Evolutionary conservation across 352 stramenopile species (phyloP).

Genomic region (Globisporangium perplexum): DNA sequence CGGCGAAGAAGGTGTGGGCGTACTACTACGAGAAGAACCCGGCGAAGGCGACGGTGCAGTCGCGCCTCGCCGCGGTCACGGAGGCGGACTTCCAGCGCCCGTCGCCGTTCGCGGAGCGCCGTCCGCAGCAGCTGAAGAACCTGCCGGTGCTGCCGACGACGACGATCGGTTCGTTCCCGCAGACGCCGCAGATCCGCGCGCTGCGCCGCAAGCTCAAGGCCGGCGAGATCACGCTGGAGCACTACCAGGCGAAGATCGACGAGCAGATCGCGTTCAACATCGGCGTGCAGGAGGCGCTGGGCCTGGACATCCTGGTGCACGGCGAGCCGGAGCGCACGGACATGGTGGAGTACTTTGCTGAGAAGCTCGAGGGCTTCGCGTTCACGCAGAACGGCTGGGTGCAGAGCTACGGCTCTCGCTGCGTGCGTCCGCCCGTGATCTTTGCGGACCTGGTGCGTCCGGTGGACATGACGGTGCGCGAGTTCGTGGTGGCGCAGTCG

Average conservation of each 20-base stretch:
- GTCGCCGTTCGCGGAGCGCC: slow-evolving; percentile 74
- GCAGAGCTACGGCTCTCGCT: slow-evolving; percentile 91
- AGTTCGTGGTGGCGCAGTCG: slow-evolving; percentile 88
- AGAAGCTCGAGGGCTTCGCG: slow-evolving; percentile 90
- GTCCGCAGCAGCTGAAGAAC: slow-evolving; percentile 57
- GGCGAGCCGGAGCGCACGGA: slow-evolving; percentile 91
- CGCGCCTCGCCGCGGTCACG: slow-evolving; percentile 50
- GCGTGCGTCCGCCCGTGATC: slow-evolving; percentile 90
- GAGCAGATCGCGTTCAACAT: slow-evolving; percentile 92
- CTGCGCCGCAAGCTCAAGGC: slow-evolving; percentile 79
- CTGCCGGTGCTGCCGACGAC: slow-evolving; percentile 87
- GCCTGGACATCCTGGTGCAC: slow-evolving; percentile 92
- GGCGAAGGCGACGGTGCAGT: slow-evolving; percentile 56
- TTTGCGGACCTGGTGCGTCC: slow-evolving; percentile 85
- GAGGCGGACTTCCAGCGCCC: slow-evolving; percentile 77
- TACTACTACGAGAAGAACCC: slow-evolving; percentile 85
- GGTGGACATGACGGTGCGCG: slow-evolving; percentile 85
- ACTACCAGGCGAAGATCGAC: slow-evolving; percentile 87
- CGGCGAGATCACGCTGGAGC: slow-evolving; percentile 61
- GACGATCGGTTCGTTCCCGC: slow-evolving; percentile 94
- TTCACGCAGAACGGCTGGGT: slow-evolving; percentile 93
- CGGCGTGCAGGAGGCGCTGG: slow-evolving; percentile 87
- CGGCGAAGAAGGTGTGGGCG: slow-evolving; percentile 53
- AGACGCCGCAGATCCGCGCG: slow-evolving; percentile 86
- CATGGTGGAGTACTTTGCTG: slow-evolving; percentile 95